Conservation (phyloP, 371 early-diverging fungal genomes). For the Rhizomucor pusillus region DNA sequence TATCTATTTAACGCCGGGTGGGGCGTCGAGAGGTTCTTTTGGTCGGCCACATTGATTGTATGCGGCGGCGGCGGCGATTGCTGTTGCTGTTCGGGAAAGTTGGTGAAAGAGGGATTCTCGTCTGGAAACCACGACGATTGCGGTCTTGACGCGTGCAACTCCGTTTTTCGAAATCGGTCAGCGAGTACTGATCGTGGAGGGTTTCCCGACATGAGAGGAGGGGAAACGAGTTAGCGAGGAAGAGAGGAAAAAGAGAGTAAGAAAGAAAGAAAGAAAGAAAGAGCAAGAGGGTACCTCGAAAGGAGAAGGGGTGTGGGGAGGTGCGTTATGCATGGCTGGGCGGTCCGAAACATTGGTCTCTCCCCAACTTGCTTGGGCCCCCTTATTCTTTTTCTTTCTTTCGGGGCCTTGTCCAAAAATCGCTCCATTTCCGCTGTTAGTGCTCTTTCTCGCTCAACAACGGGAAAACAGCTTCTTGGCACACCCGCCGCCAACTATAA, state of each 20-base stretch:
- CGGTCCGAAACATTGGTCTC: no score
- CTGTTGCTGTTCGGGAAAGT: neutral
- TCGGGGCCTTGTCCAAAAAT: no score
- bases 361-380: no score
- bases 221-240: neutral
- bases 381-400: no score
- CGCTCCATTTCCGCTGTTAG: no score
- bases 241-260: neutral
- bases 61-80: conserved; percentile 8
- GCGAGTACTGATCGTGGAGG: neutral
- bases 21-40: conserved; percentile 7
- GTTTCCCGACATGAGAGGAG: neutral
- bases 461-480: no score
- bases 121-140: neutral
- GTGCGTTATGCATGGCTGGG: no score
- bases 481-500: no score
- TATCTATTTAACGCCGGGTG: conserved; percentile 8
- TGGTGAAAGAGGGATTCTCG: conserved; percentile 2
- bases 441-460: no score
- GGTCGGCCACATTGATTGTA: conserved; percentile 1
- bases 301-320: neutral
- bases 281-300: no score
- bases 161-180: no score
- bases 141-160: neutral
- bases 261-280: neutral